Base-by-base conservation (phyloP, 305 asterid species). In the Fraxinus dipetala region DNA sequence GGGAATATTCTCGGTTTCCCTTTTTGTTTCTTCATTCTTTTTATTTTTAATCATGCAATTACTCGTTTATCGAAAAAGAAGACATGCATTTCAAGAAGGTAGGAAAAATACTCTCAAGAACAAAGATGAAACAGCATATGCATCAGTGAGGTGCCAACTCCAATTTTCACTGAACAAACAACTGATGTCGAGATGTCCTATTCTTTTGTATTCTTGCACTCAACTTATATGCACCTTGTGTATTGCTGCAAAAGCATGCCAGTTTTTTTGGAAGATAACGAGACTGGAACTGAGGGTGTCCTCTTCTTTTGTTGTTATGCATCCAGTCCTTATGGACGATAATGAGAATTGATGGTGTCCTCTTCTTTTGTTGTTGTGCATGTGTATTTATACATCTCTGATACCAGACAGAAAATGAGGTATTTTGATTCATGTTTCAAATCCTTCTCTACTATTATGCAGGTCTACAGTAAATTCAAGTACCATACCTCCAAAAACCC, bases 381-480 rank as follows among this genome's bases (percentile, higher is more conserved):
- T 48, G 79, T 56, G 35, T 31, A 61, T 86, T 40, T 78, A 36
- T 77, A 80, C 36, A 28, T 63, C 51, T 45, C 65, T 36, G 5
- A 67, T 26, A 67, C 74, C 72, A 28, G 74, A 28, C 32, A 67
- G 74, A 28, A 26, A 28, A 61, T 35, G 69, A 31, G 13, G 13
- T 79, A 40, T 22, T 36, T 38, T 6, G 20, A 20, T 4, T 26
- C 28, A 45, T 18, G 22, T 77, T 77, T 67, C 74, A 26, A 10
- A 26, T 67, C 0, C 73, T n/a, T 75, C 59, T 79, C 48, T 74
- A 36, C n/a, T 76, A 22, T 59, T 59, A 26, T 84, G 87, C 94
- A 94, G 98, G 85, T 91, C 97, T 80, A 80, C 94, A 3, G 83
- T 94, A 83, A 94, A 90, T 79, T 88, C 95, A 16, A 91, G 91